phyloP scores from a whole-genome alignment of 306 rosid species.

The Cucumis sativus region Cucumber_9930_V3 NC_026659.2:29395501-29396000 shows the following conservation, averaged over 20 bases:
- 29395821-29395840: not conserved
- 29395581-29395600: conserved; percentile 81
- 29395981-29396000: conserved; percentile 96
- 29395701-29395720: not conserved
- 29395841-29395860: not conserved
- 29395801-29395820: not conserved
- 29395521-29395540: conserved; percentile 96
- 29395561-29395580: conserved; percentile 93
- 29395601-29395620: conserved; percentile 9
- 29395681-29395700: not conserved
- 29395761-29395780: not conserved
- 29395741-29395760: not conserved
- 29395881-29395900: conserved; percentile 53
- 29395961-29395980: conserved; percentile 93
- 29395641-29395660: not conserved
- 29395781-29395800: not conserved
- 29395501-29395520: conserved; percentile 96
- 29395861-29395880: not conserved
- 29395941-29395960: conserved; percentile 89
- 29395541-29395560: conserved; percentile 93
- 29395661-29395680: not conserved
- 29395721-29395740: not conserved
- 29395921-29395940: conserved; percentile 87
- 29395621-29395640: not conserved
- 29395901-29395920: conserved; percentile 97